These are phyloP conservation scores for Oryza punctata DNA, from an alignment of 176 grass and related monocot genomes.

Conservation along the genomic window DNA sequence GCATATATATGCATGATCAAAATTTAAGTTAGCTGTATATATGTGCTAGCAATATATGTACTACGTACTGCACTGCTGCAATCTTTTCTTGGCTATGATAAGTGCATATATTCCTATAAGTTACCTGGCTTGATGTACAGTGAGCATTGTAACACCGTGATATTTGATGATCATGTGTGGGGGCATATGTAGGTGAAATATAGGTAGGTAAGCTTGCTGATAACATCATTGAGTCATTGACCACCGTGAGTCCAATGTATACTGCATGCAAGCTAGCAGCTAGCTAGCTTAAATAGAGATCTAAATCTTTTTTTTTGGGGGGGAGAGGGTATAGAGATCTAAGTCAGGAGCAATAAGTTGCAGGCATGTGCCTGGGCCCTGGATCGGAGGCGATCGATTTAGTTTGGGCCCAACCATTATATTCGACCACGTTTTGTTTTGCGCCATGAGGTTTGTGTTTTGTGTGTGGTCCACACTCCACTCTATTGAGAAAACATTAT, in stretches of 20 bases:
- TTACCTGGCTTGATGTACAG: slow-evolving; percentile 3
- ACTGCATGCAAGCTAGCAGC: not conserved
- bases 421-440: slow-evolving; percentile 20
- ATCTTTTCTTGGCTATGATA: not conserved
- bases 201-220: not conserved
- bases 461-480: not conserved
- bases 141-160: not conserved
- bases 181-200: slow-evolving; percentile 1
- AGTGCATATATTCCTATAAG: not conserved
- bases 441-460: not conserved
- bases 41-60: no score
- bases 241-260: not conserved
- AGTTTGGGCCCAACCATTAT: not conserved
- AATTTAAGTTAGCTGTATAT: not conserved
- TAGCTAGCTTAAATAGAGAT: not conserved
- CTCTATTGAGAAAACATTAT: not conserved
- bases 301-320: no score
- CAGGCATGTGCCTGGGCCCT: not conserved
- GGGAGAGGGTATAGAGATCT: not conserved
- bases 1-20: not conserved
- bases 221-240: not conserved
- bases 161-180: not conserved
- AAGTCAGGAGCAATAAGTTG: not conserved
- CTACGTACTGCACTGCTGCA: no score
- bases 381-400: not conserved